phyloP scores from a whole-genome alignment of 1,139 yeast species.

The Spathaspora sp. region DNA sequence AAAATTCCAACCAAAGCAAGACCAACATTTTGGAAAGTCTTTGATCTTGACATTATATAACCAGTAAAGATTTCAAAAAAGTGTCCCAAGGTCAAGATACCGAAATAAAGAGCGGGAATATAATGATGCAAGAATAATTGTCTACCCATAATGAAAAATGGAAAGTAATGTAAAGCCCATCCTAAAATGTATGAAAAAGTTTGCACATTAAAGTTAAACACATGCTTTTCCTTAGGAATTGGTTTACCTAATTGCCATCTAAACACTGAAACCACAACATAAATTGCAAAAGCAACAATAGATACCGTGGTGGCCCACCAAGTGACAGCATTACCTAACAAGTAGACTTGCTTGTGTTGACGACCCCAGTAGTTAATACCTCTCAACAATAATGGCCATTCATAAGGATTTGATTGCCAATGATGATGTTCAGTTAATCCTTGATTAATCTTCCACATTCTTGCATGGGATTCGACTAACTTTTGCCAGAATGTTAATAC shows the following conservation, averaged over 20 bases:
- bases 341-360: slow-evolving; percentile 75
- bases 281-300: slow-evolving; percentile 53
- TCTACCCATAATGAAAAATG: slow-evolving; percentile 91
- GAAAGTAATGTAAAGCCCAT: slow-evolving; percentile 81
- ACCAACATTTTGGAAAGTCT: slow-evolving; percentile 33
- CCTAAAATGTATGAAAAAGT: slow-evolving; percentile 70
- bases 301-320: slow-evolving; percentile 85
- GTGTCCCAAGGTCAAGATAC: slow-evolving; percentile 81
- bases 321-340: slow-evolving; percentile 84
- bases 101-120: slow-evolving; percentile 87
- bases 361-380: slow-evolving; percentile 95
- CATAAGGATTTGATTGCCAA: slow-evolving; percentile 83
- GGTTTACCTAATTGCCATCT: slow-evolving; percentile 74
- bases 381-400: slow-evolving; percentile 87
- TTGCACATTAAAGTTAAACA: slow-evolving; percentile 71
- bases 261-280: slow-evolving; percentile 54
- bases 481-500: slow-evolving; percentile 65
- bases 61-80: slow-evolving; percentile 67
- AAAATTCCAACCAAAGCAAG: slow-evolving; percentile 47
- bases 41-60: slow-evolving; percentile 35
- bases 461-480: slow-evolving; percentile 73
- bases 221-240: slow-evolving; percentile 51
- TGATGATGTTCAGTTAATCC: slow-evolving; percentile 82
- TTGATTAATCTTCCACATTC: slow-evolving; percentile 90
- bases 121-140: slow-evolving; percentile 93